Base-by-base conservation (phyloP, 768 basidiomycete genomes). In the Termitomyces sp. region DNA sequence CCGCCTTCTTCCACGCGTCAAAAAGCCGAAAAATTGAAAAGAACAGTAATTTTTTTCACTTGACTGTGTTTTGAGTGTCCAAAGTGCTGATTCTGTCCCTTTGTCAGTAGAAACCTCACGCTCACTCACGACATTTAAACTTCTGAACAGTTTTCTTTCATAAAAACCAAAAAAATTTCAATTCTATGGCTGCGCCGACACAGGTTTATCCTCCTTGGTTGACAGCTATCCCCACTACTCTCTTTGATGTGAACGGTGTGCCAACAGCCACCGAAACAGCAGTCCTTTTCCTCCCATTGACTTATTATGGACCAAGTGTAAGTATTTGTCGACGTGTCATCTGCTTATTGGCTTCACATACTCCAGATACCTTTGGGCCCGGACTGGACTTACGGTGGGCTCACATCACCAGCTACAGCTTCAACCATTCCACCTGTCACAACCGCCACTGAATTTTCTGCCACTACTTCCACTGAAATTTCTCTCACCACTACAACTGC, bases 281-380 rank as follows among this genome's bases (percentile, higher is more conserved):
- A 33, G 73, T 87, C 10, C 64, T 89, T 28, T 82, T 78, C 63
- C 67, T 92, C 51, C 88, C 91, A 42, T 73, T 91, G 63, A 92
- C 90, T 0, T 93, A 92, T 71, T 90, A 81, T 63, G 91, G 91
- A 32, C 89, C 91, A 54, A 85, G 86, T 69, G 90, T 92, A 67
- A 81, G 62, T 58, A 42, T 4, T 24, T 18, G 10, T 32, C 48
- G 18, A 36, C 20, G n/a, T 45, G 13, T 24, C 16, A 28, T 18
- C 3, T 30, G n/a, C 26, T 20, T 13, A 12, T 7, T 1, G 14
- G 42, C 36, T 48, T 14, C 36, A 38, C 3, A 47, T 24, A 20
- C 22, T 32, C n/a, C 44, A 92, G 90, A 90, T 93, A 63, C 91
- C 91, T 32, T 74, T 93, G 32, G 86, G 83, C 46, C 72, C 84